phyloP scores from a whole-genome alignment of 805 yeast genomes.

The Kregervanrija fluxuum region DNA sequence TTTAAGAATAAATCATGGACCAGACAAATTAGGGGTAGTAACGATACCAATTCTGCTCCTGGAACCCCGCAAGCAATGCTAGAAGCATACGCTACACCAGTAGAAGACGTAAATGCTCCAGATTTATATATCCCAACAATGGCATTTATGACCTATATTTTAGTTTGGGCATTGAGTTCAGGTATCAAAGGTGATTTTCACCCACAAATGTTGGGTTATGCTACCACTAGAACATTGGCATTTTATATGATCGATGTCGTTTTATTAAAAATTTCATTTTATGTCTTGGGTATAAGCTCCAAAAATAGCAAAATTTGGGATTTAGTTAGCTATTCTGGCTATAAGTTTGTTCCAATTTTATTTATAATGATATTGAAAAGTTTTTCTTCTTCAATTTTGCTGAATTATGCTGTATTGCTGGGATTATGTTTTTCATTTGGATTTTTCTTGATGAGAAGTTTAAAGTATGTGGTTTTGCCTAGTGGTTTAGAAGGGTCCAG shows the following conservation, averaged over 20 bases:
- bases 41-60: slow-evolving; percentile 20
- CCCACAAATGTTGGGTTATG: slow-evolving; percentile 84
- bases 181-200: slow-evolving; percentile 88
- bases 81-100: slow-evolving; percentile 61
- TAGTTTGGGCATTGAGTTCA: slow-evolving; percentile 74
- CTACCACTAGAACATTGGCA: slow-evolving; percentile 81
- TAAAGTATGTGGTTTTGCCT: slow-evolving; percentile 63
- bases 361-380: slow-evolving; percentile 46
- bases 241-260: slow-evolving; percentile 70
- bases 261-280: slow-evolving; percentile 74
- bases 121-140: slow-evolving; percentile 93
- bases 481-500: slow-evolving; percentile 48
- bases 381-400: slow-evolving; percentile 24
- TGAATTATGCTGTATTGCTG: slow-evolving; percentile 27
- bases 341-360: slow-evolving; percentile 81
- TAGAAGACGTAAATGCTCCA: slow-evolving; percentile 88
- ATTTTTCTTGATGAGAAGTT: slow-evolving; percentile 60
- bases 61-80: too few species aligned
- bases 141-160: slow-evolving; percentile 83
- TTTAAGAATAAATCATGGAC: slow-evolving; percentile 82
- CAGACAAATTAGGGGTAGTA: slow-evolving; percentile 37
- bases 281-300: slow-evolving; percentile 63
- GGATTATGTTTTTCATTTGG: slow-evolving; percentile 53
- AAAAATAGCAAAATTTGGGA: slow-evolving; percentile 58
- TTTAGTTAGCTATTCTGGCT: slow-evolving; percentile 83